Conservation (phyloP, 192 early-diverging fungal genomes). For the Mortierella antarctica region DNA sequence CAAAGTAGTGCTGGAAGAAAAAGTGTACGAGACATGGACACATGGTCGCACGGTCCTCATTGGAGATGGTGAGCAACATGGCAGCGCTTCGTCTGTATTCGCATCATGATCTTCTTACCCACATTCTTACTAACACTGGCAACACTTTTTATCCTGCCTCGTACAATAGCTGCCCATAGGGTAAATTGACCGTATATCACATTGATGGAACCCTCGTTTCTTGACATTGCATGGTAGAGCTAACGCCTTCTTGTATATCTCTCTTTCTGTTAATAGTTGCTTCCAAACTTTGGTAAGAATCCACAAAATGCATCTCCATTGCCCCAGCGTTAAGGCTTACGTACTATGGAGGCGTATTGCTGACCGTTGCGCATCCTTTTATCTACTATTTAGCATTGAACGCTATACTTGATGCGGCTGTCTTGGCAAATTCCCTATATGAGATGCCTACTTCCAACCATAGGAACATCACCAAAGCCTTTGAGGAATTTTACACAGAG, state of each 20-base stretch:
- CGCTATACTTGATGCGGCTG: conserved; percentile 25
- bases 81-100: neutral
- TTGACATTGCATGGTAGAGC: neutral
- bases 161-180: conserved; percentile 18
- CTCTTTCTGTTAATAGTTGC: neutral
- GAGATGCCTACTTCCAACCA: conserved; percentile 25
- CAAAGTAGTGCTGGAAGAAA: conserved; percentile 47
- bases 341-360: neutral
- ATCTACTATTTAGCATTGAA: conserved; percentile 4
- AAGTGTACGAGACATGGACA: conserved; percentile 31
- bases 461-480: conserved; percentile 21
- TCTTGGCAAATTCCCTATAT: conserved; percentile 24
- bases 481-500: conserved; percentile 30
- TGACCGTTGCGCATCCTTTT: neutral
- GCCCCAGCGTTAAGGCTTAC: neutral
- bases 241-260: neutral
- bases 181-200: neutral
- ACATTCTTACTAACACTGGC: neutral
- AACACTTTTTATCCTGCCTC: neutral
- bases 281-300: conserved; percentile 28
- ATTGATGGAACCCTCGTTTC: neutral
- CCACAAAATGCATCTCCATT: neutral
- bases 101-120: neutral
- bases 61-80: conserved; percentile 22
- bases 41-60: conserved; percentile 32